These are phyloP conservation scores for Lentinula detonsa DNA, from an alignment of 768 basidiomycete genomes.

Conservation along the genomic window DNA sequence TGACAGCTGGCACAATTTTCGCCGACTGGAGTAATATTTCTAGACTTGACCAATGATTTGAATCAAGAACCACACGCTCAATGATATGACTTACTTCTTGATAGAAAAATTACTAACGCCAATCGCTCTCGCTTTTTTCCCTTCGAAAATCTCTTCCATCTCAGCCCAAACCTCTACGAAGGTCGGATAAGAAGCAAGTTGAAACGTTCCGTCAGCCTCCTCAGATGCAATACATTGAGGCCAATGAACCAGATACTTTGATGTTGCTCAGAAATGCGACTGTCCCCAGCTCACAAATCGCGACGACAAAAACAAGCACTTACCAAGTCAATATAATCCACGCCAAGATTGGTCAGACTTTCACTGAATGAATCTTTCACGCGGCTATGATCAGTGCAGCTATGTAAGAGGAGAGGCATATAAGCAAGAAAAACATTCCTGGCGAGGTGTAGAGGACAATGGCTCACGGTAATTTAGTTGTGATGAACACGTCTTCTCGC, in stretches of 20 bases:
- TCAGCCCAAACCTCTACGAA: slow-evolving; percentile 44
- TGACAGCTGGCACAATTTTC: slow-evolving; percentile 21
- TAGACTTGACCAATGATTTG: slow-evolving; percentile 3
- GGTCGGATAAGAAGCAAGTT: slow-evolving; percentile 21
- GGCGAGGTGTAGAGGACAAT: neutral
- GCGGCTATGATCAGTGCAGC: slow-evolving; percentile 30
- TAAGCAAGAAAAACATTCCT: neutral
- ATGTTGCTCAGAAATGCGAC: neutral
- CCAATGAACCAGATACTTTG: slow-evolving; percentile 46
- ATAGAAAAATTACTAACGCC: slow-evolving; percentile 59
- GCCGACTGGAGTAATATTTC: slow-evolving; percentile 13
- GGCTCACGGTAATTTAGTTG: slow-evolving; percentile 39
- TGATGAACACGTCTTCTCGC: slow-evolving; percentile 42
- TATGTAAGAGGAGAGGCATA: slow-evolving; percentile 5
- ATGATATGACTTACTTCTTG: slow-evolving; percentile 33
- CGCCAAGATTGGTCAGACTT: slow-evolving; percentile 30
- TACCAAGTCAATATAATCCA: slow-evolving; percentile 45
- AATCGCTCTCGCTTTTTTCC: slow-evolving; percentile 42
- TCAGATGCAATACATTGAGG: slow-evolving; percentile 32
- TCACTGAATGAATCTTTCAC: slow-evolving; percentile 36
- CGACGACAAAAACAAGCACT: neutral
- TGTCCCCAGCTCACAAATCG: neutral
- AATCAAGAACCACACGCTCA: neutral
- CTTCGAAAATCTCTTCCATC: slow-evolving; percentile 42
- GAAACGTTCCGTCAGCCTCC: slow-evolving; percentile 28